Conservation (phyloP, 2,329 filamentous ascomycete genomes). For the Cryphonectria parasitica region DNA sequence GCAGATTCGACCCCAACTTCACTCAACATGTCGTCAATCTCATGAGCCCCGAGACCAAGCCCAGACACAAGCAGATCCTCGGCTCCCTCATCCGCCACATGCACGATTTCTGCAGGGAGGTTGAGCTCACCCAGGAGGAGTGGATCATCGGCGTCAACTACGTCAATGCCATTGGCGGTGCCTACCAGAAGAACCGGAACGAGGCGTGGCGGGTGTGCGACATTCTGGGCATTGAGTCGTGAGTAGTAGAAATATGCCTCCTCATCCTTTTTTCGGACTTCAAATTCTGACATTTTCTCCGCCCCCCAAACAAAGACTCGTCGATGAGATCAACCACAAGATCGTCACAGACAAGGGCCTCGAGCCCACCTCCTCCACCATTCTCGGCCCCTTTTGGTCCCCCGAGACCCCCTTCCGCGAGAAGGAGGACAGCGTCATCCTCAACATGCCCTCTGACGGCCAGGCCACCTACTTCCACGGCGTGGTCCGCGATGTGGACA, state of each 20-base stretch:
- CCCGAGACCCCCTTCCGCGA: conserved; percentile 60
- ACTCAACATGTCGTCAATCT: conserved; percentile 63
- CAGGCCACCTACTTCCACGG: conserved; percentile 62
- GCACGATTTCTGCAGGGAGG: conserved; percentile 67
- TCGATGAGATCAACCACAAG: conserved; percentile 68
- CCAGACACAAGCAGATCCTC: conserved; percentile 59
- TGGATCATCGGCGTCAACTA: conserved; percentile 62
- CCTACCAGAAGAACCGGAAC: conserved; percentile 61
- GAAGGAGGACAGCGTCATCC: conserved; percentile 59
- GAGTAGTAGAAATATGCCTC: conserved; percentile 14
- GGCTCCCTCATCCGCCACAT: conserved; percentile 60
- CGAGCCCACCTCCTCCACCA: conserved; percentile 63
- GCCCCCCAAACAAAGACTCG: conserved; percentile 40
- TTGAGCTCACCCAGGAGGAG: conserved; percentile 65
- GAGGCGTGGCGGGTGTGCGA: conserved; percentile 67
- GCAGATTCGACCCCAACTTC: conserved; percentile 46
- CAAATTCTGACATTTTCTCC: background rate
- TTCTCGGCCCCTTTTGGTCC: conserved; percentile 71
- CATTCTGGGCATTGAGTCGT: conserved; percentile 63
- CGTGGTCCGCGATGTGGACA: conserved; percentile 32
- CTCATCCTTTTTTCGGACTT: background rate
- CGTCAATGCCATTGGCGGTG: conserved; percentile 64
- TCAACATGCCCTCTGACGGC: conserved; percentile 42
- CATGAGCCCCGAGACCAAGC: conserved; percentile 62
- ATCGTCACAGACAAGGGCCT: conserved; percentile 44